Evolutionary conservation across 306 rosid genomes (phyloP).

Genomic region (Dalbergia cochinchinensis): DNA sequence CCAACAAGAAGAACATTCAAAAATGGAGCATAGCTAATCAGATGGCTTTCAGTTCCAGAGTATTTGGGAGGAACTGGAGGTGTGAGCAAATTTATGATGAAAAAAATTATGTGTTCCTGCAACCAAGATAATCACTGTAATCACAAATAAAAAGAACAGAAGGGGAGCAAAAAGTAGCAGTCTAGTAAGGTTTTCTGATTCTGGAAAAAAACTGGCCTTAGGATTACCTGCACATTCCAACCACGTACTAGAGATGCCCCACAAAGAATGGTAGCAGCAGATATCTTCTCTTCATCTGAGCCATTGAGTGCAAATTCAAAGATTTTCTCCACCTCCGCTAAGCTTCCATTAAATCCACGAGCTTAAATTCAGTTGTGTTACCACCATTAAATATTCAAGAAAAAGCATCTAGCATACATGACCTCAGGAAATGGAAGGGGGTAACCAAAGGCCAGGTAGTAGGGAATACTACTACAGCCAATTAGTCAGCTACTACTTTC

Average conservation of each 20-base stretch:
- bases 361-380: conserved; percentile 91
- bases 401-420: conserved; percentile 76
- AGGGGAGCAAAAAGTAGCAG: conserved; percentile 27
- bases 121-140: conserved; percentile 38
- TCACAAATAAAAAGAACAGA: conserved; percentile 24
- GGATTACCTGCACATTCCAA: conserved; percentile 94
- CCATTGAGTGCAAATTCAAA: conserved; percentile 84
- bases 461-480: conserved; percentile 39
- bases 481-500: conserved; percentile 41
- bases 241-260: conserved; percentile 96
- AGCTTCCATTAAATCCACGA: conserved; percentile 98
- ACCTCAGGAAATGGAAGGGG: conserved; percentile 69
- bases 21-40: conserved; percentile 82
- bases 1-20: conserved; percentile 86
- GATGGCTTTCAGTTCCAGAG: conserved; percentile 74
- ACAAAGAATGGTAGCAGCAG: conserved; percentile 92
- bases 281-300: conserved; percentile 87
- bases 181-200: conserved; percentile 28
- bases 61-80: conserved; percentile 76
- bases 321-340: conserved; percentile 90
- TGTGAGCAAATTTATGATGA: conserved; percentile 76
- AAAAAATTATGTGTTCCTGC: conserved; percentile 90
- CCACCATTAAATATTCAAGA: conserved; percentile 72
- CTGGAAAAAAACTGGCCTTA: conserved; percentile 21
- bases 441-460: conserved; percentile 44